Base-by-base conservation (phyloP, 441 rosid genomes). In the Euphorbia celastroides region DNA sequence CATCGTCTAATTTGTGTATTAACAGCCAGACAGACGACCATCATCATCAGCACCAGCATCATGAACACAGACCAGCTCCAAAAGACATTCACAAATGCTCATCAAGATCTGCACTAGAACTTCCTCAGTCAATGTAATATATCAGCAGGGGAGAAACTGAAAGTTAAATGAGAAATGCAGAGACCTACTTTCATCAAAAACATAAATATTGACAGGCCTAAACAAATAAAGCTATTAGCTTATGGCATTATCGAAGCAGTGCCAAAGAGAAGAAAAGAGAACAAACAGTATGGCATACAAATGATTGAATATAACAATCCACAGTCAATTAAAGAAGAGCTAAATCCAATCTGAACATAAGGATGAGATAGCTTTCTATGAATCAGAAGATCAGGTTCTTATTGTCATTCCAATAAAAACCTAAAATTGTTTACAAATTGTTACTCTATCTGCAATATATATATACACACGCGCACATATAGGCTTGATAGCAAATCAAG, bases 81-180 rank as follows among this genome's bases (percentile, higher is more conserved):
- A 69, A 64, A 77, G 74, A 71, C 77, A 72, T 58, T 77, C 75
- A 70, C 82, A 72, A 72, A 56, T 59, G 30, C 78, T 76, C 77
- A 75, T 74, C 71, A 72, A 60, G 64, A 36, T 41, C 82, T 78
- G 79, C 81, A 81, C 58, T 60, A 44, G 17, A 60, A 75, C 34
- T 63, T 65, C 17, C 38, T 58, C 44, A 31, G 57, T 70, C 66
- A 83, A 75, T 66, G 70, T 69, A 66, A 52, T 31, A 70, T 61
- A 58, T 52, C 70, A 72, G 55, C 56, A 4, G 20, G 36, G 56
- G 6, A 66, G 26, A 42, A 27, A 64, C 3, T 46, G 67, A 41
- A 6, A 34, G 52, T 50, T 62, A 55, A 57, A 61, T n/a, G 34
- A 19, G 64, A 66, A 51, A 52, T 46, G 56, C 64, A 56, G 8